Evolutionary conservation across 2,329 filamentous ascomycete species (phyloP), one percentile per base, ranked within the genome.

Genomic region (Exophiala lecanii-corni): DNA sequence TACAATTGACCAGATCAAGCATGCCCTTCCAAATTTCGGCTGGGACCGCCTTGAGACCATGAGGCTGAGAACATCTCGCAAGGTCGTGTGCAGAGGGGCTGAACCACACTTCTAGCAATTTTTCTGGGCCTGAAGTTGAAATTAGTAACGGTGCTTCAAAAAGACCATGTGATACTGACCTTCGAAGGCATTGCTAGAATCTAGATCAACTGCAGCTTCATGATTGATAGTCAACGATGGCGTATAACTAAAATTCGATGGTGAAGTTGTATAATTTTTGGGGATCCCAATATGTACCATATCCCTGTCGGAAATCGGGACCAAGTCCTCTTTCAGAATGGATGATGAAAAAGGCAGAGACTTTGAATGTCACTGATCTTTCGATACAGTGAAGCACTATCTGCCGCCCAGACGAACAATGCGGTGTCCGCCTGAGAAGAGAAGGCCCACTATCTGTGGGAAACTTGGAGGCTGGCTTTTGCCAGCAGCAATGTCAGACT

Each of bases 91-190:
- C 76, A 58, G 85, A 86, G 17, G 89, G 81, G 45, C 86, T 84
- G 65, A 98, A 97, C 92, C 92, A 98, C 62, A 98, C 91, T 73
- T 98, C 92, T 59, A 98, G 78, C 42, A 98, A 78, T 74, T 98
- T 98, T 73, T 98, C 92, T 33, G 92, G 92, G 47, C 91, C 84
- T 85, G 23, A n/a, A 47, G 9, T 25, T 10, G 39, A 21, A 26
- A 26, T 26, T 39, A 53, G 42, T 15, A 15, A 3, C 20, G 16
- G 2, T 13, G 4, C 7, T n/a, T 39, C 16, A 17, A 7, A 15
- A 10, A 39, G 18, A 9, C 13, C n/a, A n/a, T n/a, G n/a, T 12
- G 2, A 46, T 25, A 35, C 69, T 47, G 62, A 85, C 84, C 91
- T 75, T 98, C 92, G 63, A 98, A 98, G 55, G 91, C 89, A 76